Conservation (phyloP, 495 filamentous ascomycete genomes). For the Bathelium albidoporum region DNA sequence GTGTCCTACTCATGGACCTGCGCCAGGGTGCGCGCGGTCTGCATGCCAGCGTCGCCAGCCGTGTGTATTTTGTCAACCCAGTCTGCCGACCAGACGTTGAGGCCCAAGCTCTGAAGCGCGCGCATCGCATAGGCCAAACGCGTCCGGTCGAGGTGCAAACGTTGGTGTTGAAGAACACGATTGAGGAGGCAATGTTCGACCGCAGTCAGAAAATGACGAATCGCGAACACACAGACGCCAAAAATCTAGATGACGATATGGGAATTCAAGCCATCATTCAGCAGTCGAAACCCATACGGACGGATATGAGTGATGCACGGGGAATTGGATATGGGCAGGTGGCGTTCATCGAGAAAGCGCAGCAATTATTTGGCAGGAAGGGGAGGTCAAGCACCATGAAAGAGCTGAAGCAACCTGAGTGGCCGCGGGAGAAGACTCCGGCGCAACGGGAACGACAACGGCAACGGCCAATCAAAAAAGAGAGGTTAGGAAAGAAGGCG, state of each 20-base stretch:
- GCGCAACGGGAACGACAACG: background rate
- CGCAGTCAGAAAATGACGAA: conserved; percentile 68
- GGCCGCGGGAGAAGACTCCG: background rate
- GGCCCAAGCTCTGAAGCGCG: conserved; percentile 85
- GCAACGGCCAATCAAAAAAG: background rate
- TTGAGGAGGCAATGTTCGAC: conserved; percentile 76
- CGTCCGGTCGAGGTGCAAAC: conserved; percentile 79
- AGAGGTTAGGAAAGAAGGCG: background rate
- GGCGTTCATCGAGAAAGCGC: conserved; percentile 41
- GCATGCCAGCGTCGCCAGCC: conserved; percentile 67
- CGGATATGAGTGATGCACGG: conserved; percentile 36
- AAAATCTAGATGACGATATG: conserved; percentile 64
- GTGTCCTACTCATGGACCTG: conserved; percentile 84
- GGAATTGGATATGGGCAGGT: conserved; percentile 41
- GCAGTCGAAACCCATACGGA: conserved; percentile 53
- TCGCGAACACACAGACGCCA: conserved; percentile 57
- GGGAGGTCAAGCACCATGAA: background rate
- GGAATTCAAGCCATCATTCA: conserved; percentile 71
- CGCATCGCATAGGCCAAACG: conserved; percentile 77
- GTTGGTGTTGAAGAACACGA: conserved; percentile 56
- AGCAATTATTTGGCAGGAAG: conserved; percentile 49
- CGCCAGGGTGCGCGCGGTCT: conserved; percentile 78
- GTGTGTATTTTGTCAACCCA: conserved; percentile 88
- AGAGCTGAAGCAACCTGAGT: background rate
- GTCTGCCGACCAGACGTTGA: conserved; percentile 79